These are phyloP conservation scores for Allium sativum DNA, from an alignment of 106 monocot species.

Conservation along the genomic window DNA sequence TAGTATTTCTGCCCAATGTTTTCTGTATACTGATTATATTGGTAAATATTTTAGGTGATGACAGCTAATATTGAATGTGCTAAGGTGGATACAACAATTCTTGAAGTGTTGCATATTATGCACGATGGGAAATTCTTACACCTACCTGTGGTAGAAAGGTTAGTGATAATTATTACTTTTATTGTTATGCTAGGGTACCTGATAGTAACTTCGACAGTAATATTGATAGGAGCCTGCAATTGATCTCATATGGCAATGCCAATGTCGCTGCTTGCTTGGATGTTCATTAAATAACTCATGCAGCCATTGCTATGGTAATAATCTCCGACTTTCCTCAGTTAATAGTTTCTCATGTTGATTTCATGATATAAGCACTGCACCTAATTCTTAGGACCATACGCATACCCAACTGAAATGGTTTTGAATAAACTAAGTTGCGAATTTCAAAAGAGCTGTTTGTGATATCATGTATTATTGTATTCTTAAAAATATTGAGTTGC, in stretches of 20 bases:
- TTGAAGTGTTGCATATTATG: constrained; percentile 93
- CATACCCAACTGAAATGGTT: too few species aligned
- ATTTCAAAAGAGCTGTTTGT: too few species aligned
- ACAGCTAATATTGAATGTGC: constrained; percentile 84
- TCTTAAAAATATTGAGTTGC: too few species aligned
- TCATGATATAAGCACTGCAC: too few species aligned
- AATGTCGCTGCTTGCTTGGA: constrained; percentile 83
- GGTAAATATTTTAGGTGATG: constrained; percentile 79
- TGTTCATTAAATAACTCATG: constrained; percentile 83
- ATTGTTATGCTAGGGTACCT: neutral
- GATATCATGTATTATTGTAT: too few species aligned
- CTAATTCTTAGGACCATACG: too few species aligned
- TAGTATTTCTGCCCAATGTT: too few species aligned
- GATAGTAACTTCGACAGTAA: too few species aligned
- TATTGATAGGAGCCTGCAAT: too few species aligned
- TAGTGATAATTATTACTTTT: constrained; percentile 3
- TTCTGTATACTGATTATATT: too few species aligned
- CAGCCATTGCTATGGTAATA: constrained; percentile 83
- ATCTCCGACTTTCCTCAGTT: neutral
- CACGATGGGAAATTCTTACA: constrained; percentile 95
- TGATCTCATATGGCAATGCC: constrained; percentile 48
- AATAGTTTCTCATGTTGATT: too few species aligned
- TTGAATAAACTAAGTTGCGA: too few species aligned
- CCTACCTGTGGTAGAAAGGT: constrained; percentile 79
- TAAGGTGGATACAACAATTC: constrained; percentile 79